phyloP scores from a whole-genome alignment of 2,329 filamentous ascomycete genomes.

The Fusarium pilosicola region DNA sequence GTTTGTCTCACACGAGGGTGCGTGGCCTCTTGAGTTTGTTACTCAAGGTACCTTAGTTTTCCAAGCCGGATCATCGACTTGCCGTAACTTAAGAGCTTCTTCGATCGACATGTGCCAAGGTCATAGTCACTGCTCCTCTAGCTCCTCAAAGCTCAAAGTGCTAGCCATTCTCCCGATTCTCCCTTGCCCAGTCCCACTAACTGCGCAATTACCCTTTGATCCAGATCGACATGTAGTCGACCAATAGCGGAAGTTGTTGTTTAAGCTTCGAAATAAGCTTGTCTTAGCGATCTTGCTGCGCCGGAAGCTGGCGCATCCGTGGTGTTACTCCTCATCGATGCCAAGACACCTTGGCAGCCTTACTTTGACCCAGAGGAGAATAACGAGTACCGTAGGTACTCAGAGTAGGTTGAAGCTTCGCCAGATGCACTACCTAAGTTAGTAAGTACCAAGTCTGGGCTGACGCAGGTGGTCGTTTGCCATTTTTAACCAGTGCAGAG shows the following conservation, averaged over 20 bases:
- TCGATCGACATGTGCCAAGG: slow-evolving; percentile 37
- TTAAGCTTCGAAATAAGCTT: slow-evolving; percentile 45
- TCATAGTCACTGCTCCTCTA: slow-evolving; percentile 13
- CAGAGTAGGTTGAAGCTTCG: neutral
- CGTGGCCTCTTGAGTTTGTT: neutral
- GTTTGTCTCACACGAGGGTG: slow-evolving; percentile 5
- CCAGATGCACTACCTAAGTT: neutral
- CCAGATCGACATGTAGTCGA: neutral
- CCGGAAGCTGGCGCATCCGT: slow-evolving; percentile 29
- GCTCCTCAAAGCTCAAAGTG: neutral
- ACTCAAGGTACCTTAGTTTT: neutral
- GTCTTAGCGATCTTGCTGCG: slow-evolving; percentile 24
- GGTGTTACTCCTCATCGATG: neutral
- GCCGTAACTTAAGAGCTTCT: slow-evolving; percentile 13
- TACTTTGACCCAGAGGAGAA: neutral
- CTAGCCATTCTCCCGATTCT: neutral
- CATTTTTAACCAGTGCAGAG: neutral
- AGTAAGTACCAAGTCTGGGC: slow-evolving; percentile 9
- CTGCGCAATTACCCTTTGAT: slow-evolving; percentile 4
- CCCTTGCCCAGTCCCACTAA: slow-evolving; percentile 1
- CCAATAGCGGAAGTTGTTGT: slow-evolving; percentile 1
- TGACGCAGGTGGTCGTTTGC: slow-evolving; percentile 16
- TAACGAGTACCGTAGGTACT: neutral
- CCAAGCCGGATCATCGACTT: slow-evolving; percentile 40
- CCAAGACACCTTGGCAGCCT: slow-evolving; percentile 11